Evolutionary conservation across 179 eudicot genomes (phyloP).

Genomic region (Sideroxylon spinosum): DNA sequence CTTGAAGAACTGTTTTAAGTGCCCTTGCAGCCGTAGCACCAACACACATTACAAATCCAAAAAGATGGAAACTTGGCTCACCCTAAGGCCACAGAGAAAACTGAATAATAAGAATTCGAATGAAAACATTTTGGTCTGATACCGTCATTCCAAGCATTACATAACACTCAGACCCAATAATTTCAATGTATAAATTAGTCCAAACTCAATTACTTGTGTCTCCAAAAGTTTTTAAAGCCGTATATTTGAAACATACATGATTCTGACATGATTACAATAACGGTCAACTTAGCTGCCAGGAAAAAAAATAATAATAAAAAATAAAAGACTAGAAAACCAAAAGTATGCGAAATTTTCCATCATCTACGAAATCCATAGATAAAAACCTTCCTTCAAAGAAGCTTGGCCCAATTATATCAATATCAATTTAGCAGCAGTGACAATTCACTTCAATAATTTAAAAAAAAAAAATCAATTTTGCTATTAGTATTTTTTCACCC

Average conservation of each 20-base stretch:
- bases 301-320: too few relatives aligned
- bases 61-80: conserved; percentile 79
- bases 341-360: not conserved
- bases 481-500: not conserved
- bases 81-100: conserved; percentile 32
- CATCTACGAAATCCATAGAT: not conserved
- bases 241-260: not conserved
- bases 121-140: not conserved
- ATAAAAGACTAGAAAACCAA: not conserved
- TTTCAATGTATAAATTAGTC: not conserved
- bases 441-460: not conserved
- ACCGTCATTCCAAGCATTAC: not conserved
- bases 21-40: conserved; percentile 88
- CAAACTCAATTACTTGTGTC: not conserved
- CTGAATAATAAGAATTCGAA: not conserved
- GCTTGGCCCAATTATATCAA: not conserved
- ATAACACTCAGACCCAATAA: not conserved
- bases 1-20: conserved; percentile 69
- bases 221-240: not conserved
- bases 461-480: not conserved
- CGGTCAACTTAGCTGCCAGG: not conserved
- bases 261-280: not conserved
- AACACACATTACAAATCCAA: conserved; percentile 67
- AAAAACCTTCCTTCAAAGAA: not conserved
- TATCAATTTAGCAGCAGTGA: not conserved